Percentiles rank a stretch among this genome's conserved stretches.
phyloP scores from a whole-genome alignment of 2,329 filamentous ascomycete species.

The Decorospora gaudefroyi region DNA sequence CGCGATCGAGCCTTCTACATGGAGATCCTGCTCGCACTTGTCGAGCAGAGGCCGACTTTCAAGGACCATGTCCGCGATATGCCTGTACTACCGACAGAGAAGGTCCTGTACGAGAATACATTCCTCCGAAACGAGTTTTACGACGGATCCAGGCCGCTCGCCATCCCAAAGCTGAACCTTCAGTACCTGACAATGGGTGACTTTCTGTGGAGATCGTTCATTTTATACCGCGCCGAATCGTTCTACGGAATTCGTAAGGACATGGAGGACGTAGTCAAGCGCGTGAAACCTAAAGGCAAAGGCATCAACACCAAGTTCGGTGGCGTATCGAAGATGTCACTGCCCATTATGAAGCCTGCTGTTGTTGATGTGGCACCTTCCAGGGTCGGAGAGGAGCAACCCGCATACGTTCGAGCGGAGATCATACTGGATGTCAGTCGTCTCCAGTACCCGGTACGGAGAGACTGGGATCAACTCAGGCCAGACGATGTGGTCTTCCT shows the following conservation, averaged over 20 bases:
- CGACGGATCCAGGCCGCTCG: slow-evolving; percentile 82
- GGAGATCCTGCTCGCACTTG: slow-evolving; percentile 73
- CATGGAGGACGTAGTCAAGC: slow-evolving; percentile 78
- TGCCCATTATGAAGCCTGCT: slow-evolving; percentile 82
- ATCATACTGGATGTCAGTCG: slow-evolving; percentile 81
- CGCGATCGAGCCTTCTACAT: slow-evolving; percentile 67
- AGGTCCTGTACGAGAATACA: slow-evolving; percentile 75
- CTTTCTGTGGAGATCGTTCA: slow-evolving; percentile 93
- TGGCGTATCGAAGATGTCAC: slow-evolving; percentile 88
- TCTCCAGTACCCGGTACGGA: slow-evolving; percentile 73
- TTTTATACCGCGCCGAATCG: slow-evolving; percentile 85
- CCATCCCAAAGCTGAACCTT: slow-evolving; percentile 90
- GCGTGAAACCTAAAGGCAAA: slow-evolving; percentile 71
- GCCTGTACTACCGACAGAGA: slow-evolving; percentile 81
- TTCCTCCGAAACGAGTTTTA: slow-evolving; percentile 83
- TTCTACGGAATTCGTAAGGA: slow-evolving; percentile 95
- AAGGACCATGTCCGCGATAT: slow-evolving; percentile 75
- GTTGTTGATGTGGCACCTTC: slow-evolving; percentile 85
- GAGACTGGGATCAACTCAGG: slow-evolving; percentile 87
- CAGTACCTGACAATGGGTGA: slow-evolving; percentile 95
- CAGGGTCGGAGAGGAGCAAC: slow-evolving; percentile 78
- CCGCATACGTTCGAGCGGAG: slow-evolving; percentile 85
- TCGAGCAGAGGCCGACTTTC: slow-evolving; percentile 80
- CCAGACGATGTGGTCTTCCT: slow-evolving; percentile 90
- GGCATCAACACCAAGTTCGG: slow-evolving; percentile 72